Evolutionary conservation across 1,284 basidiomycete species (phyloP).

Genomic region (Wolfiporia cocos): DNA sequence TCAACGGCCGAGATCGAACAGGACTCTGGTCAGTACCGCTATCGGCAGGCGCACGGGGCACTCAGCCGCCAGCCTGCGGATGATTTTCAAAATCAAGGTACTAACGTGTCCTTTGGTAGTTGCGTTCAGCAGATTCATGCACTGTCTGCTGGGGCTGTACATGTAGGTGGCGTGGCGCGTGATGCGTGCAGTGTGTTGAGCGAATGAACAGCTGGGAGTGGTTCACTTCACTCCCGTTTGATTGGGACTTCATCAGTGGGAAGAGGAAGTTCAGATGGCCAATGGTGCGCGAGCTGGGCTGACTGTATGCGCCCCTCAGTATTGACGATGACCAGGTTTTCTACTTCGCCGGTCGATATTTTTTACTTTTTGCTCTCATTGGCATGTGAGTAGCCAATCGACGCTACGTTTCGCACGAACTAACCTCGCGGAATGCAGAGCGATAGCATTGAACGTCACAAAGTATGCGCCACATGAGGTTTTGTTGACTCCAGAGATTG

Average conservation of each 20-base stretch:
- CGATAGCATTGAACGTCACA: slow-evolving; percentile 52
- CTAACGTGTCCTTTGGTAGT: slow-evolving; percentile 27
- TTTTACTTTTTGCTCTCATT: slow-evolving; percentile 56
- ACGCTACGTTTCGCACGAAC: not conserved
- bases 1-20: slow-evolving; percentile 43
- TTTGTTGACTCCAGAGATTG: not conserved
- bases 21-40: slow-evolving; percentile 48
- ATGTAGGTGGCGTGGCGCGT: slow-evolving; percentile 35
- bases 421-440: slow-evolving; percentile 26
- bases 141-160: slow-evolving; percentile 61
- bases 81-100: slow-evolving; percentile 1
- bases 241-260: slow-evolving; percentile 58
- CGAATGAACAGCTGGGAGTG: slow-evolving; percentile 30
- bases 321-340: slow-evolving; percentile 40
- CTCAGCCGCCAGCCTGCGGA: not conserved
- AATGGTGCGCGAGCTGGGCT: slow-evolving; percentile 20
- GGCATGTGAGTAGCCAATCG: slow-evolving; percentile 49
- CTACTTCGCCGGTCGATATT: slow-evolving; percentile 69
- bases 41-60: no score
- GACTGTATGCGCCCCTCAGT: not conserved
- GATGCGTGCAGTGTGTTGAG: not conserved
- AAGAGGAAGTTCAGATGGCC: slow-evolving; percentile 50
- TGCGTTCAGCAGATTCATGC: slow-evolving; percentile 62
- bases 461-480: slow-evolving; percentile 29
- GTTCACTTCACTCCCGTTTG: slow-evolving; percentile 58